These are phyloP conservation scores for Suillus lakei DNA, from an alignment of 768 basidiomycete species.

Conservation along the genomic window DNA sequence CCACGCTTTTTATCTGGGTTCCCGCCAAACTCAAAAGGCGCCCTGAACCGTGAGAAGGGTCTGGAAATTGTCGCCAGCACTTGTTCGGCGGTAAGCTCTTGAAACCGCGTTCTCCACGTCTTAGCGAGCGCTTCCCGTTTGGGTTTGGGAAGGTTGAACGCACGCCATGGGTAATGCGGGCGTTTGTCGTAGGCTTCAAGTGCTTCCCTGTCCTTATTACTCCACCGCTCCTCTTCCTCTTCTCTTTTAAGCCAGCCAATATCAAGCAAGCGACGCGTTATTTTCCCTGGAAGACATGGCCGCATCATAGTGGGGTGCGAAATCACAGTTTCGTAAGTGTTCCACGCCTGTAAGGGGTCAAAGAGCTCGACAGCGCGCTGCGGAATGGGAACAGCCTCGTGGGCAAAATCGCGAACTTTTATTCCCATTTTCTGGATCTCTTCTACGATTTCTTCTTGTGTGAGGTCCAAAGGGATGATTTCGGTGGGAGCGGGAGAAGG, in stretches of 20 bases:
- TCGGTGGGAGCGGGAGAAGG: slow-evolving; percentile 39
- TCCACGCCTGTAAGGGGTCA: slow-evolving; percentile 35
- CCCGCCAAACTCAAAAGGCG: slow-evolving; percentile 16
- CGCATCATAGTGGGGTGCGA: slow-evolving; percentile 24
- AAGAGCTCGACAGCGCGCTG: slow-evolving; percentile 31
- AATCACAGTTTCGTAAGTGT: slow-evolving; percentile 33
- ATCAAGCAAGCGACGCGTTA: slow-evolving; percentile 34
- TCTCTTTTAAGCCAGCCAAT: slow-evolving; percentile 32
- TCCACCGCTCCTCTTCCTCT: slow-evolving; percentile 29
- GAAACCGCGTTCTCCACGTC: slow-evolving; percentile 32
- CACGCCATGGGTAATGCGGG: slow-evolving; percentile 32
- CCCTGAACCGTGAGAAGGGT: slow-evolving; percentile 26
- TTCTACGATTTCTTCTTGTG: slow-evolving; percentile 37
- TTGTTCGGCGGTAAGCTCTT: slow-evolving; percentile 36
- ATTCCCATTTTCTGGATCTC: slow-evolving; percentile 34
- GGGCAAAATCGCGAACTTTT: slow-evolving; percentile 38
- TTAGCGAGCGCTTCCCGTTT: slow-evolving; percentile 29
- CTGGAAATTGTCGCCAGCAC: slow-evolving; percentile 27
- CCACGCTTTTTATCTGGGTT: slow-evolving; percentile 31
- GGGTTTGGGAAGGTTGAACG: slow-evolving; percentile 27
- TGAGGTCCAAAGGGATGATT: slow-evolving; percentile 37
- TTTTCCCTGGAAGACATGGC: slow-evolving; percentile 24
- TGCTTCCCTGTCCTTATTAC: slow-evolving; percentile 28
- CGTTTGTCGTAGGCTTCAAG: slow-evolving; percentile 30
- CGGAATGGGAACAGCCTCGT: slow-evolving; percentile 24